Base-by-base conservation (phyloP, 129 eudicot genomes). In the Chrysanthemum seticuspe region DNA sequence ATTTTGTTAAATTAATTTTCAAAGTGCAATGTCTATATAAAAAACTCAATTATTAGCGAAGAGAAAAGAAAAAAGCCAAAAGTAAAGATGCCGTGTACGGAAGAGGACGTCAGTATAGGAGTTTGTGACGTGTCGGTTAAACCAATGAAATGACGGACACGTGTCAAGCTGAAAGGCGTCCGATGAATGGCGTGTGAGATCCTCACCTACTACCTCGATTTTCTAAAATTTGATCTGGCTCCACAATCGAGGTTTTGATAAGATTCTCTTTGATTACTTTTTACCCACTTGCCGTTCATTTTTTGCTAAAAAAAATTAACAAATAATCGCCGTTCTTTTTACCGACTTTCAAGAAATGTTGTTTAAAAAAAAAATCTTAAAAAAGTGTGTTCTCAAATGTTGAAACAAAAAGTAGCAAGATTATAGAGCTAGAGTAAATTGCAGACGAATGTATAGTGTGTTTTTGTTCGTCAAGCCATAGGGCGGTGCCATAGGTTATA, bases 11-110 rank as follows among this genome's bases (percentile, higher is more conserved):
- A 19, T 19, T 19, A 19, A 19, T 19, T 19, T 19, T 19, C 21
- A 19, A 19, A 19, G 21, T 19, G 21, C 21, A 19, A 19, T 19
- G 21, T 19, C 21, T 19, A 19, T 19, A 19, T 19, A 19, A 19
- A 19, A 19, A 19, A 19, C 21, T 19, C 21, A 19, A 19, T 19
- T 19, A 19, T 59, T 58, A 48, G 3, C 0, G 21, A n/a, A 5
- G 21, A 50, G 52, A 29, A 15, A 62, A 40, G 45, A 40, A 40
- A 40, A 3, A 14, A 73, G 49, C 16, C 15, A 58, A 64, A 54
- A 68, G 29, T 29, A 51, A 48, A 77, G 81, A 56, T 27, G 72
- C 76, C 76, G 71, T 78, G 82, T 78, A 78, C 82, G 82, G 82
- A 53, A 54, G 63, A 78, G 72, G 82, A 63, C 82, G 77, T 64